These are phyloP conservation scores for Immersiella caudata DNA, from an alignment of 495 filamentous ascomycete genomes.

Conservation along the genomic window DNA sequence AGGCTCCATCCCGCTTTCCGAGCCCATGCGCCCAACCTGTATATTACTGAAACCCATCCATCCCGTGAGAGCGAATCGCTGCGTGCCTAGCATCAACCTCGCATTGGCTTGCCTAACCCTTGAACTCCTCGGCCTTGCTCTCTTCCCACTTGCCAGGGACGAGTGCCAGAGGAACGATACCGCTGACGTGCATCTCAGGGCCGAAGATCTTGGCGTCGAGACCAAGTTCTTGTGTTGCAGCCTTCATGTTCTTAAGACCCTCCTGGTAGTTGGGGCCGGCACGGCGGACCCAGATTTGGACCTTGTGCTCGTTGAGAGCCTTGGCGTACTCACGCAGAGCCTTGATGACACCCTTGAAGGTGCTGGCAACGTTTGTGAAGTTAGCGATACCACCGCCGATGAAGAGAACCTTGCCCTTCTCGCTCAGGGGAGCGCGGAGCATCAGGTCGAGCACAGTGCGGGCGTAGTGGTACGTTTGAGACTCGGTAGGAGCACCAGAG, in stretches of 20 bases:
- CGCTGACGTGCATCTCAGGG: conserved; percentile 86
- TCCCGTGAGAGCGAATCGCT: not conserved
- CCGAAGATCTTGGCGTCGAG: conserved; percentile 96
- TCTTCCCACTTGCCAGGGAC: conserved; percentile 57
- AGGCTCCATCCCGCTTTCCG: conserved; percentile 7
- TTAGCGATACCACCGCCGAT: conserved; percentile 99
- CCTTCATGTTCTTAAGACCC: conserved; percentile 99
- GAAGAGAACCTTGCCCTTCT: conserved; percentile 97
- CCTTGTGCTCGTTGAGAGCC: conserved; percentile 90
- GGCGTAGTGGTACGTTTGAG: conserved; percentile 97
- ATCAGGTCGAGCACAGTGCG: conserved; percentile 96
- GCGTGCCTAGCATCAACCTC: not conserved
- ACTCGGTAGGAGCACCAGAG: conserved; percentile 97
- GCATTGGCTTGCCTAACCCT: conserved; percentile 40
- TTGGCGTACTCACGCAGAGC: conserved; percentile 90
- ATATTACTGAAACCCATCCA: conserved; percentile 9
- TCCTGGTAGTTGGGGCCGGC: conserved; percentile 99
- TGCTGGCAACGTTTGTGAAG: conserved; percentile 96
- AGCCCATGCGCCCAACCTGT: conserved; percentile 8
- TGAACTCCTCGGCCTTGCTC: conserved; percentile 58
- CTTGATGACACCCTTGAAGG: conserved; percentile 99
- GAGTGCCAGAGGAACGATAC: conserved; percentile 66
- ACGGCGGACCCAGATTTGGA: conserved; percentile 99
- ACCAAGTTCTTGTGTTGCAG: conserved; percentile 87
- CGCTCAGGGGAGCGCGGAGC: conserved; percentile 83